Evolutionary conservation across 129 eudicot species (phyloP), one percentile per base, ranked within the genome.

Genomic region (Escallonia rubra): DNA sequence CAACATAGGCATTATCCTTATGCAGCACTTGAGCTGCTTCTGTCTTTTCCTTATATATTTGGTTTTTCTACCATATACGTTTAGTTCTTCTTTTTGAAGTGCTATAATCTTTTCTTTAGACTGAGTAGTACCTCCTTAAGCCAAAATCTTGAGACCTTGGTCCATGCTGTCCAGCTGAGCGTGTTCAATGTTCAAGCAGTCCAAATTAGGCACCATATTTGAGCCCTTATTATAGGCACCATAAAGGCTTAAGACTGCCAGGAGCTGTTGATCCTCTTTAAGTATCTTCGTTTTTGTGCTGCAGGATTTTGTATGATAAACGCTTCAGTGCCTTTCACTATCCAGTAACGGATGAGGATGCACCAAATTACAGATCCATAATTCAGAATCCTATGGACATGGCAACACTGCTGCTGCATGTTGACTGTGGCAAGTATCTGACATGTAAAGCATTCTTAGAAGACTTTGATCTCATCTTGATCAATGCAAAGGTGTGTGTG

Each of bases 311-410:
- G 73, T 94, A 94, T 76, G 99, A 94, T 69, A 94, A 94, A 70
- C 83, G 97, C 3, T 94, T 94, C 74, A 90, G 89, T 71, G 99
- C 84, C 59, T 94, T 94, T 70, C 99, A 94, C 76, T 90, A 61
- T 78, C 99, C 99, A 12, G 99, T 94, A 59, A 65, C 59, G 71
- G 99, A 94, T 70, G 99, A 94, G 77, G 99, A 94, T 77, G 99
- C 99, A 48, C 99, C 99, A 73, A 87, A 90, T 74, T 94, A 94
- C 73, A 96, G 90, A 65, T 72, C 94, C 6, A 87, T 94, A 49
- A 90, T 94, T 77, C 97, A 89, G 82, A 87, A 79, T 43, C 99
- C 99, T 14, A 94, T 94, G 99, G 99, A 94, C 72, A 86, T 94
- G 78, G 93, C 97, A 61, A 87, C 96, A 62, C 78, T 94, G 71